phyloP scores from a whole-genome alignment of 305 asterid species.

The Plantago coronopus region DNA sequence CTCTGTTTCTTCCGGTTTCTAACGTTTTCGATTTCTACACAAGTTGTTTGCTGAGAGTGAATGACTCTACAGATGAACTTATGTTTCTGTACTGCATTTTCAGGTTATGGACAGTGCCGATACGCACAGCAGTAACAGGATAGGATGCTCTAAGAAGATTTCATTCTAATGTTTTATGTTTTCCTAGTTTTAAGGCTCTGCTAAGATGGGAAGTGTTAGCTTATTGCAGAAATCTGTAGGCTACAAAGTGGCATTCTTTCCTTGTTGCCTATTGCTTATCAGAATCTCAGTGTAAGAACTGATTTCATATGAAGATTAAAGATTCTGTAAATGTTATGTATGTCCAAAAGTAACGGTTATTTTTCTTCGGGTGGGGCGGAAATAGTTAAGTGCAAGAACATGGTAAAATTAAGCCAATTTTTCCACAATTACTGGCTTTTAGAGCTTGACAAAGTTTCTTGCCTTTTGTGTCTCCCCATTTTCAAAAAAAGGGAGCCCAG shows the following conservation, averaged over 20 bases:
- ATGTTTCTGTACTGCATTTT: neutral
- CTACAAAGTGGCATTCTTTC: neutral
- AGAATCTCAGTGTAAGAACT: constrained; percentile 1
- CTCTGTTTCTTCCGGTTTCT: neutral
- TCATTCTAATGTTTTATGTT: neutral
- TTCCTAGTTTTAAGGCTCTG: constrained; percentile 1
- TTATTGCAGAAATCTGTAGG: constrained; percentile 1
- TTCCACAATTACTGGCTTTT: constrained; percentile 35
- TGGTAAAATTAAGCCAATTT: constrained; percentile 13
- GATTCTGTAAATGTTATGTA: constrained; percentile 4
- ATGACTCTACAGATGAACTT: neutral
- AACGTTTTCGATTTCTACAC: neutral
- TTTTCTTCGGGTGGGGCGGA: constrained; percentile 22
- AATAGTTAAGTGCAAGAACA: constrained; percentile 22
- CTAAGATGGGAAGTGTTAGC: constrained; percentile 1
- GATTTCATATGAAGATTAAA: neutral
- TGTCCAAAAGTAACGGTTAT: constrained; percentile 12
- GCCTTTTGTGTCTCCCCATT: constrained; percentile 10
- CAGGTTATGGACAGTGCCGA: constrained; percentile 59
- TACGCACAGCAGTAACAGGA: constrained; percentile 43
- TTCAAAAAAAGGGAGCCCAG: neutral
- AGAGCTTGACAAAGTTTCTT: constrained; percentile 17
- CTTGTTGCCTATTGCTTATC: neutral
- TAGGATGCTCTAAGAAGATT: neutral
- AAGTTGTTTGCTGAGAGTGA: neutral